Base-by-base conservation (phyloP, 2,329 filamentous ascomycete genomes). In the Amauroascus niger region DNA sequence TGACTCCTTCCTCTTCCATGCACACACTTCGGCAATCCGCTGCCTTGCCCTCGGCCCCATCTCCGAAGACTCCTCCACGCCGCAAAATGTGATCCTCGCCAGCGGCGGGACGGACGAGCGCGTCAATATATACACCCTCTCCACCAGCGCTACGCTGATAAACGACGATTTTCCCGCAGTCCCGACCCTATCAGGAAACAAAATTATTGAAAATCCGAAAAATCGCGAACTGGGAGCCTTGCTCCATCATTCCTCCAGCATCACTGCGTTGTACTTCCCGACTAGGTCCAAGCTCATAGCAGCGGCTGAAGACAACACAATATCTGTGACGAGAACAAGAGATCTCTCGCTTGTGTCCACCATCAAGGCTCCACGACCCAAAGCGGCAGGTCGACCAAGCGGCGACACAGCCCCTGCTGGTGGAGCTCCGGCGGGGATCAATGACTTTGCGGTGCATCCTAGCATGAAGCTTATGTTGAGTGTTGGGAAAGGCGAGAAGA, bases 391-490 rank as follows among this genome's bases (percentile, higher is more conserved):
- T 28, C 78, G 90, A 58, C 90, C 91, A 8, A 91, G 84, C 61
- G 91, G 91, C 55, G 91, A 96, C 68, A 97, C 91, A 16, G 88
- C 89, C 6, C 83, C 86, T 1, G 79, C 84, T 9, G 89, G 88
- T 16, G 86, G 83, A 46, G 81, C 86, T 24, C 90, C 90, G 0
- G 81, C 84, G n/a, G 93, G 93, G 16, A 82, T 97, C 61, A 97
- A 95, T 67, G 87, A 90, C 67, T 95, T 98, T 68, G 88, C 91
- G 1, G 86, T 98, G 24, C 93, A 98, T 67, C 91, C 93, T 0
- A 94, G 87, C 68, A 88, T 95, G 79, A 97, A 96, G 73, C 76
- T 98, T 49, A 95, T 97, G 87, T 82, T 98, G 56, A 94, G 82
- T 62, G 89, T 97, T 7, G 86, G 88, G 61, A 88, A 85, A 63